Conservation (phyloP, 805 yeast species). For the Candida tallmaniae region DNA sequence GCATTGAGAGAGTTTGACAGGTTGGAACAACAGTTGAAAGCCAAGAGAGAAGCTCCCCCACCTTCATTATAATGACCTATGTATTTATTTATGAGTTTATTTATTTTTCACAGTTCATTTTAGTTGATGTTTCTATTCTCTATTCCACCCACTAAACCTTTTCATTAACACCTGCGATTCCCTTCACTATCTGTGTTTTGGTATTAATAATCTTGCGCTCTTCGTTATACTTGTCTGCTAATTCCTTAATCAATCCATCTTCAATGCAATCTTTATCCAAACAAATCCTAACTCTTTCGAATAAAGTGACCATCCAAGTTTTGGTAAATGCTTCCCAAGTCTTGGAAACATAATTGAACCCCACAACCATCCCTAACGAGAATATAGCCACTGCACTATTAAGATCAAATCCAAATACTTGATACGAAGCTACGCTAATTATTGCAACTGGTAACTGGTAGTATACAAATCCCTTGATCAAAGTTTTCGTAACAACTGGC, state of each 20-base stretch:
- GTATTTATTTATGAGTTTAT: slow-evolving; percentile 1
- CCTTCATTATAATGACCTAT: slow-evolving; percentile 20
- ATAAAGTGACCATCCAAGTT: slow-evolving; percentile 25
- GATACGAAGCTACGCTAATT: slow-evolving; percentile 26
- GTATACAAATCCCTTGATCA: slow-evolving; percentile 26
- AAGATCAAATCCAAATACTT: slow-evolving; percentile 28
- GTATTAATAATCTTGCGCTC: slow-evolving; percentile 12
- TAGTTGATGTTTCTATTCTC: slow-evolving; percentile 3
- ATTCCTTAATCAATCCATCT: slow-evolving; percentile 32
- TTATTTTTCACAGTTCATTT: slow-evolving; percentile 9
- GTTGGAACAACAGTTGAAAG: slow-evolving; percentile 51
- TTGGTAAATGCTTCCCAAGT: slow-evolving; percentile 28
- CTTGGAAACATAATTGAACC: slow-evolving; percentile 38
- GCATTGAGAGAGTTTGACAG: slow-evolving; percentile 82
- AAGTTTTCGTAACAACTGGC: slow-evolving; percentile 27
- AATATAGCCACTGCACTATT: slow-evolving; percentile 32
- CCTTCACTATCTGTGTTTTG: slow-evolving; percentile 13
- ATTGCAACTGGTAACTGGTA: slow-evolving; percentile 37
- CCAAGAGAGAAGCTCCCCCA: slow-evolving; percentile 13
- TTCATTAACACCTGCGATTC: too few relatives aligned
- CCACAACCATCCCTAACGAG: slow-evolving; percentile 35
- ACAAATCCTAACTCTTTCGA: slow-evolving; percentile 33
- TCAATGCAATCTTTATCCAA: slow-evolving; percentile 33
- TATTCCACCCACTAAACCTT: not conserved
- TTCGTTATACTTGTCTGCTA: slow-evolving; percentile 21